A percentile compares a stretch with the other conserved stretches of the same genome.
Conservation (phyloP, 2,329 filamentous ascomycete genomes). For the Blumeria hordei region DNA sequence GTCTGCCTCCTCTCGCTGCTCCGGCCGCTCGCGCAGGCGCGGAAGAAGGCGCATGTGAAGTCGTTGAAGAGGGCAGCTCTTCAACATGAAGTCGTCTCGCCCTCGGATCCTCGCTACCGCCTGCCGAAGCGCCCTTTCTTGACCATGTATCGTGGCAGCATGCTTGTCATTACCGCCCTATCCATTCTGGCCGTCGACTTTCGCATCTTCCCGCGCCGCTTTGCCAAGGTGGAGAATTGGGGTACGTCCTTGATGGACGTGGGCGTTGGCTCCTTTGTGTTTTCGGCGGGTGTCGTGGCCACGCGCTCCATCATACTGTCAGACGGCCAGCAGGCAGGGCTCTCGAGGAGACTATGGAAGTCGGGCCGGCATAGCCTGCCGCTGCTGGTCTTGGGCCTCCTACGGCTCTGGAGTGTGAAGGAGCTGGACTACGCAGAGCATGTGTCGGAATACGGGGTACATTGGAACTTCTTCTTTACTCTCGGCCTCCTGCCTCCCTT, state of each 20-base stretch:
- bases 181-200: slow-evolving; percentile 97
- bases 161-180: slow-evolving; percentile 76
- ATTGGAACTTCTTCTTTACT: slow-evolving; percentile 99
- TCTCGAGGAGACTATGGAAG: slow-evolving; percentile 32
- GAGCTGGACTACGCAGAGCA: slow-evolving; percentile 91
- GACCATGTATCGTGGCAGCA: slow-evolving; percentile 70
- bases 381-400: slow-evolving; percentile 52
- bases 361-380: slow-evolving; percentile 66
- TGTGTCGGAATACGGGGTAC: slow-evolving; percentile 89
- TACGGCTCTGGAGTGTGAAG: slow-evolving; percentile 75
- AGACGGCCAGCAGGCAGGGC: slow-evolving; percentile 22
- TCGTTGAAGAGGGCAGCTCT: background rate
- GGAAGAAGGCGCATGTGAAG: background rate
- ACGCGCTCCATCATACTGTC: slow-evolving; percentile 59
- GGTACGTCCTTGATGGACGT: slow-evolving; percentile 98
- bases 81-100: background rate
- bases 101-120: slow-evolving; percentile 19
- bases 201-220: slow-evolving; percentile 70
- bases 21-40: background rate
- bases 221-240: slow-evolving; percentile 98
- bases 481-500: slow-evolving; percentile 73
- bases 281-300: slow-evolving; percentile 76
- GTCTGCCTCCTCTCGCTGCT: slow-evolving; percentile 25
- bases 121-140: slow-evolving; percentile 78
- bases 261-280: slow-evolving; percentile 93